A percentile compares a stretch with the other conserved stretches of the same genome.
Evolutionary conservation across 2,329 filamentous ascomycete species (phyloP).

Genomic region (Clarireedia homoeocarpa): DNA sequence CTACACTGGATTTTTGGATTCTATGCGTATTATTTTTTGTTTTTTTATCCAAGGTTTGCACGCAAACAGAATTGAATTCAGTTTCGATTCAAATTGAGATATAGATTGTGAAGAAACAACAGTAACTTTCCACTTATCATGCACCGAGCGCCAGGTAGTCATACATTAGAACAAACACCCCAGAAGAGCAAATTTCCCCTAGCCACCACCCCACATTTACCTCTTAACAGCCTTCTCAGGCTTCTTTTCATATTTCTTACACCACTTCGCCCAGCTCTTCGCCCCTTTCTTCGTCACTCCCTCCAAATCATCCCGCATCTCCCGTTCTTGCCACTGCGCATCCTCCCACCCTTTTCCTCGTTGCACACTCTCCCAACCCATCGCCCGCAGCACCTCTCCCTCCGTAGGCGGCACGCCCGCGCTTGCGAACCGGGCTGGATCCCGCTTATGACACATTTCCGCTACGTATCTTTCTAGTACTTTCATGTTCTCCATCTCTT

Average conservation of each 20-base stretch:
- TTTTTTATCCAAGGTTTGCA: too few relatives aligned
- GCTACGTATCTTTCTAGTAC: not conserved
- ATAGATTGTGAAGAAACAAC: too few relatives aligned
- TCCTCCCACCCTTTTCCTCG: constrained; percentile 8
- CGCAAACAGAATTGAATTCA: too few relatives aligned
- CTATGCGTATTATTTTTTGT: too few relatives aligned
- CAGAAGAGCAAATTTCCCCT: too few relatives aligned
- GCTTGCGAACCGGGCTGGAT: constrained; percentile 11
- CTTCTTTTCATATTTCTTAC: constrained; percentile 11
- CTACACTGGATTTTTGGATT: too few relatives aligned
- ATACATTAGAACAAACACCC: too few relatives aligned
- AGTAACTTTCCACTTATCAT: too few relatives aligned
- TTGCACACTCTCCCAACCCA: constrained; percentile 12
- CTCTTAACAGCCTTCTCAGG: constrained; percentile 6
- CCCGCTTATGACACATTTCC: not conserved
- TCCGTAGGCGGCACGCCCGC: constrained; percentile 11
- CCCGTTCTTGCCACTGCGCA: constrained; percentile 11
- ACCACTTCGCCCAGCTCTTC: constrained; percentile 8
- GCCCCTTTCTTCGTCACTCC: constrained; percentile 8
- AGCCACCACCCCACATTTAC: not conserved
- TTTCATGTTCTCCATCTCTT: not conserved
- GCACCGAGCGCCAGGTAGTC: too few relatives aligned
- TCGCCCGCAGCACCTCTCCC: constrained; percentile 8
- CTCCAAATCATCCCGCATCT: constrained; percentile 7
- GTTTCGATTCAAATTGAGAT: too few relatives aligned